phyloP scores from a whole-genome alignment of 2,329 filamentous ascomycete species.

The Trichoderma lentiforme region DNA sequence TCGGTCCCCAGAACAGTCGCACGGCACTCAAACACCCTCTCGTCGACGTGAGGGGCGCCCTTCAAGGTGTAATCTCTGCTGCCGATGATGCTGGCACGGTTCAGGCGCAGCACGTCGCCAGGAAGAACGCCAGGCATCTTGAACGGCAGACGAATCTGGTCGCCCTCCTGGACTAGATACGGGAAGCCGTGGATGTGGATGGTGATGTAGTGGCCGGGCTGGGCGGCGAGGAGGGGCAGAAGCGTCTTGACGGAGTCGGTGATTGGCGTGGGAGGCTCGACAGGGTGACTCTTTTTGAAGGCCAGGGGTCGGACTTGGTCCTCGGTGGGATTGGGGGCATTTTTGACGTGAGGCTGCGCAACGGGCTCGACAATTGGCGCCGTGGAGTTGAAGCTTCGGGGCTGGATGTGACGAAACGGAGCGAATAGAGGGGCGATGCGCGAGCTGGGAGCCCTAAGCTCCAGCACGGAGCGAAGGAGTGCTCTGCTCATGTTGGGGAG shows the following conservation, averaged over 20 bases:
- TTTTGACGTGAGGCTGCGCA: constrained; percentile 34
- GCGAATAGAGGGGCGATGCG: constrained; percentile 25
- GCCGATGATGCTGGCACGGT: constrained; percentile 78
- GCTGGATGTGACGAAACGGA: constrained; percentile 27
- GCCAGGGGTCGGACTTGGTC: constrained; percentile 34
- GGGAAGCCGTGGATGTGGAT: constrained; percentile 75
- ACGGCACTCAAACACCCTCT: constrained; percentile 78
- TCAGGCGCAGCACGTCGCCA: constrained; percentile 83
- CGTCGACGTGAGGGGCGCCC: constrained; percentile 77
- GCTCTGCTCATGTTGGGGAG: constrained; percentile 50
- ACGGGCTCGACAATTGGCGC: constrained; percentile 46
- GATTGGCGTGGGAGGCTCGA: constrained; percentile 39
- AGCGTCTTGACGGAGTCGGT: constrained; percentile 56
- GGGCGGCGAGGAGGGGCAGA: constrained; percentile 68
- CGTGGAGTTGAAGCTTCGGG: constrained; percentile 47
- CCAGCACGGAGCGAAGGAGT: constrained; percentile 61
- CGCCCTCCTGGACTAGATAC: constrained; percentile 75
- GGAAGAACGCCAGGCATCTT: constrained; percentile 71
- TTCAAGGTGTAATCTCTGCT: constrained; percentile 88
- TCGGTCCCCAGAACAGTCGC: constrained; percentile 83
- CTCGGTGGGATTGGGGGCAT: constrained; percentile 37
- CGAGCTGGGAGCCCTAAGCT: constrained; percentile 48
- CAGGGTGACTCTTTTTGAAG: constrained; percentile 40
- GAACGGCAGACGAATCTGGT: constrained; percentile 74
- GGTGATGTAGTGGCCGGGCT: constrained; percentile 74